Conservation (phyloP, 2,329 filamentous ascomycete species). For the Acephala macrosclerotiorum region DNA sequence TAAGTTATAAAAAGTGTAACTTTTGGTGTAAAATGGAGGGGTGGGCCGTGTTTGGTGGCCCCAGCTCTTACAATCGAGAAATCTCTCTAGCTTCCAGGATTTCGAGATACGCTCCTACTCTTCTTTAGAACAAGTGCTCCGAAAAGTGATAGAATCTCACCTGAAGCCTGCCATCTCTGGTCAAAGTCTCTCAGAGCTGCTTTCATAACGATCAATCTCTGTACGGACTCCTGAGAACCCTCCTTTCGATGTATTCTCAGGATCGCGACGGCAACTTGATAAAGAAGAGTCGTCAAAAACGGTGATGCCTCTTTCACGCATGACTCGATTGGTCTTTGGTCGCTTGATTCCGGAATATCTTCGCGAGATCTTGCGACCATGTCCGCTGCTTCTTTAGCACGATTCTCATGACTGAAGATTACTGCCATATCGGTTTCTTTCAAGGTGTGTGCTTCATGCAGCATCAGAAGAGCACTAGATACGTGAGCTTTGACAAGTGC, state of each 20-base stretch:
- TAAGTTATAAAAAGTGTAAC: too few relatives aligned
- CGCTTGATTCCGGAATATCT: background rate
- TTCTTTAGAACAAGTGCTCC: conserved; percentile 1
- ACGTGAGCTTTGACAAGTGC: background rate
- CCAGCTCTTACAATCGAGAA: conserved; percentile 11
- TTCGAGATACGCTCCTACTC: conserved; percentile 25
- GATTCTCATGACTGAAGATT: conserved; percentile 17
- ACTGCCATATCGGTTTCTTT: conserved; percentile 6
- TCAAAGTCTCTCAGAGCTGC: conserved; percentile 19
- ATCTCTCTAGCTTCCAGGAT: conserved; percentile 30
- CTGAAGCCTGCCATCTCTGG: conserved; percentile 28
- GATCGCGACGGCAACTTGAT: conserved; percentile 23
- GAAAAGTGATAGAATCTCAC: conserved; percentile 14
- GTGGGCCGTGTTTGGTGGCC: too few relatives aligned
- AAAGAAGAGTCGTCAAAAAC: conserved; percentile 24
- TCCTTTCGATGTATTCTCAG: conserved; percentile 17
- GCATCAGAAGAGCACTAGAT: conserved; percentile 22
- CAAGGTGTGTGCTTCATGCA: conserved; percentile 28
- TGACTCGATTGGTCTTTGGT: conserved; percentile 8
- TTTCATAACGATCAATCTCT: conserved; percentile 21
- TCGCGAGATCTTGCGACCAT: conserved; percentile 5
- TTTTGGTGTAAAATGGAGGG: too few relatives aligned
- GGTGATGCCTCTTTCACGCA: conserved; percentile 28
- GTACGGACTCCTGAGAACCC: conserved; percentile 15
- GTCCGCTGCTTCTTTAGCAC: conserved; percentile 1